phyloP scores from a whole-genome alignment of 257 asterid genomes.

The Leonotis leonurus region DNA sequence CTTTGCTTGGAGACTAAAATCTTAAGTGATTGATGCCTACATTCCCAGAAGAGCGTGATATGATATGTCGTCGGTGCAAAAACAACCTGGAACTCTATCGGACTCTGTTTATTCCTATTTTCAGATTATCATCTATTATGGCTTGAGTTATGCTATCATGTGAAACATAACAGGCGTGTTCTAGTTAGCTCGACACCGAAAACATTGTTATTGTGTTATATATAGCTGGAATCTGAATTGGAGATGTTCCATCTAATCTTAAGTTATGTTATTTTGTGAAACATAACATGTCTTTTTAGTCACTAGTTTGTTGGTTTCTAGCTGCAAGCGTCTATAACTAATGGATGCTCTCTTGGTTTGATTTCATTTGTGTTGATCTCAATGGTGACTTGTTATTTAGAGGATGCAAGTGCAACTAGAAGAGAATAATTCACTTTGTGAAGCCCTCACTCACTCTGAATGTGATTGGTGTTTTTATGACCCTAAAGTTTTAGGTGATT shows the following conservation, averaged over 20 bases:
- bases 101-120: too few relatives aligned
- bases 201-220: too few relatives aligned
- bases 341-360: not conserved
- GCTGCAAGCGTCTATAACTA: not conserved
- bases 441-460: not conserved
- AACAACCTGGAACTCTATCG: too few relatives aligned
- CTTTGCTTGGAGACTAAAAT: not conserved
- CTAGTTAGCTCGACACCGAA: too few relatives aligned
- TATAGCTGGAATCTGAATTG: not conserved
- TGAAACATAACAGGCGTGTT: too few relatives aligned
- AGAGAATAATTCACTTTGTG: too few relatives aligned
- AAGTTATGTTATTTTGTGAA: not conserved
- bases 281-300: not conserved
- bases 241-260: not conserved
- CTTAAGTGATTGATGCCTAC: not conserved
- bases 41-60: too few relatives aligned
- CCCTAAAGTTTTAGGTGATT: not conserved
- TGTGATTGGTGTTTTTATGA: too few relatives aligned
- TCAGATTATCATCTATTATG: too few relatives aligned
- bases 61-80: too few relatives aligned
- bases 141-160: too few relatives aligned
- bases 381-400: not conserved
- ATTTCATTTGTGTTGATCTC: not conserved
- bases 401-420: not conserved
- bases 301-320: not conserved